Evolutionary conservation across 139 green algal species (phyloP), one percentile per base, ranked within the genome.

Genomic region (Chlorella sp.): DNA sequence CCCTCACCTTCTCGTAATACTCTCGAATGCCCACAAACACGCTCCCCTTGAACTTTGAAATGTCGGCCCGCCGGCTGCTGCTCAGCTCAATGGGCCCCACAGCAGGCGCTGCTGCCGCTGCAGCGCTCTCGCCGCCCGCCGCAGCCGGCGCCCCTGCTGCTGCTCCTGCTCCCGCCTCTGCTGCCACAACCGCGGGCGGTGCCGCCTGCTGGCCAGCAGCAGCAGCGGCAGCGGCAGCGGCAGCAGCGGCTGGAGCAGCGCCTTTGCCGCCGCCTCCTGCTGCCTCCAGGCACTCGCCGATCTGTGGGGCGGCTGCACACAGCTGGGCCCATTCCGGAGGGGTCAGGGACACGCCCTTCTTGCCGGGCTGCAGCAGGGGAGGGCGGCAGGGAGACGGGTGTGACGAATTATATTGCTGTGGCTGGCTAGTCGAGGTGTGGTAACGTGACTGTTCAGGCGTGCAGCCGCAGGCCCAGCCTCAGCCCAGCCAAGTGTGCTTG

Each of bases 291-390:
- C 53, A 77, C 76, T 90, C n/a, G 14, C 36, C 22, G 14, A 90
- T 34, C 19, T 64, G 36, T 14, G 22, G 16, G 5, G 79, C 77
- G 5, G 57, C 87, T 1, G 79, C 32, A 75, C 75, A 68, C 64
- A 91, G 89, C 81, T 80, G 84, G 36, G 24, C 66, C 93, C 92
- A 95, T 36, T 95, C 89, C 0, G 57, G 16, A 0, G 77, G 39
- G 5, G 84, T 73, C 34, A 96, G 81, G 0, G 90, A 79, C 64
- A 95, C 93, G 83, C 94, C 90, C 69, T 96, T 96, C 91, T 94
- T 94, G 85, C 92, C 93, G n/a, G 92, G 90, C 60, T 88, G 84
- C 84, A 48, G 19, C 36, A 42, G 39, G 32, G 48, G 24, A 15
- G 24, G 53, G 32, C 21, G 12, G 53, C 39, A 83, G 77, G 11